Conservation (phyloP, 148 eudicot genomes). For the Beta vulgaris region DNA sequence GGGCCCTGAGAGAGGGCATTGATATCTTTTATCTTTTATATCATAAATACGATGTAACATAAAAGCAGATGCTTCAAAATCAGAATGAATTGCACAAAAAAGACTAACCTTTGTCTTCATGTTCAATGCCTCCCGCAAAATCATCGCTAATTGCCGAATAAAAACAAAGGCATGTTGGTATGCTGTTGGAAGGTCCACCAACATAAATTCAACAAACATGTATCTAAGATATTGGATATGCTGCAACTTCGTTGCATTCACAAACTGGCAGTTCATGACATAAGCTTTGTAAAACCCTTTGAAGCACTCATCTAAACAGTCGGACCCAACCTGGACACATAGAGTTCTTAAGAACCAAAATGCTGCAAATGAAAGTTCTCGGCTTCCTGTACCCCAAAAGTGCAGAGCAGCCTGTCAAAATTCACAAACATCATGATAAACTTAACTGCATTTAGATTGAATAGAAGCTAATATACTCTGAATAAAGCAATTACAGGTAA, state of each 20-base stretch:
- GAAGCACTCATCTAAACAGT: constrained; percentile 85
- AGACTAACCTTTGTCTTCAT: constrained; percentile 62
- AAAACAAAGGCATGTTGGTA: constrained; percentile 87
- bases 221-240: constrained; percentile 84
- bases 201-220: constrained; percentile 63
- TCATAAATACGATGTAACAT: no score
- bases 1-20: no score
- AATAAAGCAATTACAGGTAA: background rate
- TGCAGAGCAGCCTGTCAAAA: constrained; percentile 78
- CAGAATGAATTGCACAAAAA: background rate
- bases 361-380: constrained; percentile 72
- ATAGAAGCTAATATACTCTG: background rate
- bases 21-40: no score
- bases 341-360: constrained; percentile 78
- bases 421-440: constrained; percentile 20
- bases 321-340: constrained; percentile 82
- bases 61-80: background rate
- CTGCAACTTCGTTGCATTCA: constrained; percentile 71
- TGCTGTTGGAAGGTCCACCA: constrained; percentile 79
- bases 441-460: background rate
- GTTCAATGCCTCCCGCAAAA: constrained; percentile 65
- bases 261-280: constrained; percentile 74
- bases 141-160: constrained; percentile 88
- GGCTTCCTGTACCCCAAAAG: constrained; percentile 95
- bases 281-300: constrained; percentile 93